These are phyloP conservation scores for Thuidium tamariscinum DNA, from an alignment of 225 moss, liverwort and hornwort genomes.

Conservation along the genomic window DNA sequence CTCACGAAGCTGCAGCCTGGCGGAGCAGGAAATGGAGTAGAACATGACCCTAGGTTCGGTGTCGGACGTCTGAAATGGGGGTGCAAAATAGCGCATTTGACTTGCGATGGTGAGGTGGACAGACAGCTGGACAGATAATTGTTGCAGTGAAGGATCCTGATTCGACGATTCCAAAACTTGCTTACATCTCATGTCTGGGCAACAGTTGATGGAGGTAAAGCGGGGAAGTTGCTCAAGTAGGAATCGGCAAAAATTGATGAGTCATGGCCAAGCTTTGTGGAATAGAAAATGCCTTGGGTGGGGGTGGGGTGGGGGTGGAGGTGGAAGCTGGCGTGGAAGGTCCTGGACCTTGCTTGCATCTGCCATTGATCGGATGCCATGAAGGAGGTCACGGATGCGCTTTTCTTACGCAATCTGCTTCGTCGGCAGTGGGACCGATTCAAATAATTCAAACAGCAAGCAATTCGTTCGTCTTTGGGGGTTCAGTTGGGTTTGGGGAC, in stretches of 20 bases:
- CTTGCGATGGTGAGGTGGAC: background rate
- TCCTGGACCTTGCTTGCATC: background rate
- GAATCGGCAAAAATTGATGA: background rate
- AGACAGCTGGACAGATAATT: background rate
- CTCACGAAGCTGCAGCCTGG: background rate
- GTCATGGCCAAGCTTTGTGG: background rate
- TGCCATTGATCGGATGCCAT: background rate
- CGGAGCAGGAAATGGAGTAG: background rate
- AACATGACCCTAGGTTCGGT: background rate
- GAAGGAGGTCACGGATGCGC: background rate
- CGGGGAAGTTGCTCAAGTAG: background rate
- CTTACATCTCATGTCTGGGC: background rate
- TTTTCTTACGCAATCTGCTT: background rate
- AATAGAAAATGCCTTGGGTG: background rate
- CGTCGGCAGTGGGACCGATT: background rate
- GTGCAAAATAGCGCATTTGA: background rate
- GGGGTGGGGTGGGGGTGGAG: background rate
- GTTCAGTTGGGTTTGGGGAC: background rate
- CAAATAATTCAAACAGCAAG: background rate
- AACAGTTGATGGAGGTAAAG: background rate
- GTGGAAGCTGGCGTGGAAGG: background rate
- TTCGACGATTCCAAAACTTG: background rate
- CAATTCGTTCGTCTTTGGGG: too few species aligned
- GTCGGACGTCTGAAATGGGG: background rate
- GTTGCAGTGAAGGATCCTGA: background rate